Evolutionary conservation across 108 stramenopile species (phyloP).

Genomic region (Aurantiochytrium sp.): DNA sequence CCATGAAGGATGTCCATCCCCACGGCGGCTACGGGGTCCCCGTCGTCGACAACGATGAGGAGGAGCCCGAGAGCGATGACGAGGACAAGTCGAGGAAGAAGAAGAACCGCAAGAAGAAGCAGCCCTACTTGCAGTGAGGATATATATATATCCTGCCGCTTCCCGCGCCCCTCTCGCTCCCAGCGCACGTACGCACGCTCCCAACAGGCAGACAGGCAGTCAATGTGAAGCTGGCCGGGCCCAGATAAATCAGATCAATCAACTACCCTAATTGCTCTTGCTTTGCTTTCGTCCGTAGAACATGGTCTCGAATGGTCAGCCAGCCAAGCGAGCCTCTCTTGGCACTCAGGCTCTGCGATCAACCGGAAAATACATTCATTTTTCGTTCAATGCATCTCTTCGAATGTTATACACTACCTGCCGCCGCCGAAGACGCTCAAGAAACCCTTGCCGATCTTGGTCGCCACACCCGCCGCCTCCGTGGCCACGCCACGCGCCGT

Average conservation of each 20-base stretch:
- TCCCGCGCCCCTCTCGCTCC: neutral
- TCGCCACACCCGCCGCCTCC: slow-evolving; percentile 3
- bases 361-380: too few species aligned
- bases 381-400: too few species aligned
- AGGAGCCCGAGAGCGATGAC: neutral
- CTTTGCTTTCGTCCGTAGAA: too few species aligned
- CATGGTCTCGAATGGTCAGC: too few species aligned
- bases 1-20: neutral
- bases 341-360: too few species aligned
- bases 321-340: too few species aligned
- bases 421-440: slow-evolving; percentile 11
- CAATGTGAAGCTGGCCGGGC: too few species aligned
- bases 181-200: too few species aligned
- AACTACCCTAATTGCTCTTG: too few species aligned
- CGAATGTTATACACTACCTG: too few species aligned
- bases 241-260: too few species aligned
- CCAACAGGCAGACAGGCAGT: too few species aligned
- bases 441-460: neutral
- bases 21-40: neutral
- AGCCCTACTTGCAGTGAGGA: neutral
- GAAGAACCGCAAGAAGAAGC: neutral
- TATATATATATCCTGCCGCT: neutral
- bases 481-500: slow-evolving; percentile 12
- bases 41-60: neutral
- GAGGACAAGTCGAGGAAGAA: neutral